These are phyloP conservation scores for Auricularia heimuer DNA, from an alignment of 768 basidiomycete species.

Conservation along the genomic window DNA sequence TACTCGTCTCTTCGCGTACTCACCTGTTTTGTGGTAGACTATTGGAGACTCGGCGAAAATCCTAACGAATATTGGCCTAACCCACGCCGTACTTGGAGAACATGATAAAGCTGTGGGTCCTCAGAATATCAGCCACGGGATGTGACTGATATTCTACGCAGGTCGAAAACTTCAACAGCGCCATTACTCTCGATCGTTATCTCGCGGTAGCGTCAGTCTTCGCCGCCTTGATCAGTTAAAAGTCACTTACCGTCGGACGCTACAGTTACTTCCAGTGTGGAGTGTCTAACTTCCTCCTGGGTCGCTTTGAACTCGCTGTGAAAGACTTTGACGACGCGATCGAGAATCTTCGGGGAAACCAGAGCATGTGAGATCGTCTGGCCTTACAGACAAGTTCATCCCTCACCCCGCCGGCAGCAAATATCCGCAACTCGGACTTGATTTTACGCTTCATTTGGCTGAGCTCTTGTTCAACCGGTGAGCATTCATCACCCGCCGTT, in stretches of 20 bases:
- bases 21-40: conserved; percentile 24
- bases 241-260: conserved; percentile 3
- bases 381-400: neutral
- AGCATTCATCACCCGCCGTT: conserved; percentile 20
- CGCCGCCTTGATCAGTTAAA: neutral
- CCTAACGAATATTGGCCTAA: conserved; percentile 85
- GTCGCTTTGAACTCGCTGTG: conserved; percentile 61
- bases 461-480: conserved; percentile 75
- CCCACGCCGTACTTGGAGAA: conserved; percentile 84
- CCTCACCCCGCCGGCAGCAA: conserved; percentile 37
- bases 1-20: neutral
- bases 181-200: conserved; percentile 70
- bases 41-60: conserved; percentile 88
- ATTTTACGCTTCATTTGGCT: conserved; percentile 76
- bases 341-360: conserved; percentile 71
- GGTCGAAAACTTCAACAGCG: conserved; percentile 69
- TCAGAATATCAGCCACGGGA: neutral
- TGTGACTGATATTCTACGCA: neutral
- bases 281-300: conserved; percentile 81
- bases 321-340: conserved; percentile 79
- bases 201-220: conserved; percentile 74
- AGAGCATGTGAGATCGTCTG: conserved; percentile 56
- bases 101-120: conserved; percentile 53
- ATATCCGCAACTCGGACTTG: conserved; percentile 88
- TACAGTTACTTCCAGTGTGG: conserved; percentile 81